These are phyloP conservation scores for Plantago coronopus DNA, from an alignment of 305 asterid genomes.

Conservation along the genomic window DNA sequence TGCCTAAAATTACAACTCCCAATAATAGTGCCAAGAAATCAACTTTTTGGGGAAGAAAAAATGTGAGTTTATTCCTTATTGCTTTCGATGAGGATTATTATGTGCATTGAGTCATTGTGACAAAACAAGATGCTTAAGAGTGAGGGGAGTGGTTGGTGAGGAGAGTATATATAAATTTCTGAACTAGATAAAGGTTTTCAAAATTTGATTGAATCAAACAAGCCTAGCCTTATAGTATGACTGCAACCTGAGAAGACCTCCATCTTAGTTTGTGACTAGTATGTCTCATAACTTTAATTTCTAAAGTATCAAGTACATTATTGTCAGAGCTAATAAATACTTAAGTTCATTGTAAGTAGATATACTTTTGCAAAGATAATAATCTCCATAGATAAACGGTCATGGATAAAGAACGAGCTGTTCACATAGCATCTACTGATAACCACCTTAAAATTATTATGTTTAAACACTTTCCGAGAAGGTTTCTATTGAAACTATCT, in stretches of 20 bases:
- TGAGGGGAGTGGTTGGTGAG: slow-evolving; percentile 12
- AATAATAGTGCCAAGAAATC: slow-evolving; percentile 63
- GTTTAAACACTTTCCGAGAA: background rate
- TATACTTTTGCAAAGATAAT: background rate
- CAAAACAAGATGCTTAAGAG: background rate
- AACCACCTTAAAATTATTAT: too few species aligned
- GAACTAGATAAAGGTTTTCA: slow-evolving; percentile 13
- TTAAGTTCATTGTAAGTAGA: background rate
- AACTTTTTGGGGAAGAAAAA: slow-evolving; percentile 84
- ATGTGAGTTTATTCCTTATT: slow-evolving; percentile 45
- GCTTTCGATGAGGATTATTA: slow-evolving; percentile 10
- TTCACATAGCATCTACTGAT: too few species aligned
- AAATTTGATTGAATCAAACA: background rate
- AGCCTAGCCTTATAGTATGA: slow-evolving; percentile 18
- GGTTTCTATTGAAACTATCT: background rate
- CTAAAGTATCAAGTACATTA: background rate
- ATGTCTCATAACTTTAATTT: background rate
- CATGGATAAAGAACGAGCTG: too few species aligned
- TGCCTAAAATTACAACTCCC: slow-evolving; percentile 45
- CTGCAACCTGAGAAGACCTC: slow-evolving; percentile 15
- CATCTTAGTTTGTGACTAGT: background rate
- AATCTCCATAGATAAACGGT: background rate
- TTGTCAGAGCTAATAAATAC: too few species aligned
- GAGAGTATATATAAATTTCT: slow-evolving; percentile 11
- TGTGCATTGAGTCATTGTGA: slow-evolving; percentile 10